These are phyloP conservation scores for Colletotrichum shisoi DNA, from an alignment of 2,329 filamentous ascomycete genomes.

Conservation along the genomic window DNA sequence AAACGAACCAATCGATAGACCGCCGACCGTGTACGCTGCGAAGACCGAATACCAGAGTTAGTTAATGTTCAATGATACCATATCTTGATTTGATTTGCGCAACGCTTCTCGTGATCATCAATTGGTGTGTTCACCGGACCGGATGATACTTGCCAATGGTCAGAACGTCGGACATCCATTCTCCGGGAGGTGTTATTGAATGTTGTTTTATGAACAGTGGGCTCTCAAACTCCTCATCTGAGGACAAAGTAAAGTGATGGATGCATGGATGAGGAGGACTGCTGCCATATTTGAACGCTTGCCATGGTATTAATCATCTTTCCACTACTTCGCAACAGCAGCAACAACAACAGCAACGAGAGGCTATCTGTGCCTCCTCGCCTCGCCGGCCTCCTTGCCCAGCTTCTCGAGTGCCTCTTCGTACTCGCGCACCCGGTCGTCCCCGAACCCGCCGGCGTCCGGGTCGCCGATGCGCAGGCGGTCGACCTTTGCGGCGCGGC, in stretches of 20 bases:
- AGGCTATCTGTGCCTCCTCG: conserved; percentile 37
- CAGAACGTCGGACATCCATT: too few relatives aligned
- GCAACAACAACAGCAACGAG: not conserved
- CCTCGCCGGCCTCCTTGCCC: conserved; percentile 65
- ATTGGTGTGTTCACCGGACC: not conserved
- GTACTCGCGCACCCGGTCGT: conserved; percentile 58
- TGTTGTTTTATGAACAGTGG: too few relatives aligned
- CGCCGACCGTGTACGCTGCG: conserved; percentile 16
- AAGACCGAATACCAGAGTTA: conserved; percentile 4
- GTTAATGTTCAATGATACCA: not conserved
- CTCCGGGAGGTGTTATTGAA: too few relatives aligned
- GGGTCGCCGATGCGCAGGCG: conserved; percentile 54
- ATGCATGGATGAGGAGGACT: too few relatives aligned
- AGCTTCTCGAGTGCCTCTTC: conserved; percentile 68
- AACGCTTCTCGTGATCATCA: not conserved
- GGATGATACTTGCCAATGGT: too few relatives aligned
- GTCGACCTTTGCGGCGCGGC: conserved; percentile 56
- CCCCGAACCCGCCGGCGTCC: conserved; percentile 53
- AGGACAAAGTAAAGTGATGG: too few relatives aligned
- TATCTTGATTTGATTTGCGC: not conserved
- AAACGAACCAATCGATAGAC: conserved; percentile 17
- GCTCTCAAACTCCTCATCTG: too few relatives aligned
- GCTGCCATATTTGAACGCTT: not conserved
- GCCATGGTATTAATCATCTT: conserved; percentile 2
- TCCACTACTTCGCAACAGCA: not conserved